phyloP scores from a whole-genome alignment of 192 early-diverging fungal species.

The Coemansia sp. region DNA sequence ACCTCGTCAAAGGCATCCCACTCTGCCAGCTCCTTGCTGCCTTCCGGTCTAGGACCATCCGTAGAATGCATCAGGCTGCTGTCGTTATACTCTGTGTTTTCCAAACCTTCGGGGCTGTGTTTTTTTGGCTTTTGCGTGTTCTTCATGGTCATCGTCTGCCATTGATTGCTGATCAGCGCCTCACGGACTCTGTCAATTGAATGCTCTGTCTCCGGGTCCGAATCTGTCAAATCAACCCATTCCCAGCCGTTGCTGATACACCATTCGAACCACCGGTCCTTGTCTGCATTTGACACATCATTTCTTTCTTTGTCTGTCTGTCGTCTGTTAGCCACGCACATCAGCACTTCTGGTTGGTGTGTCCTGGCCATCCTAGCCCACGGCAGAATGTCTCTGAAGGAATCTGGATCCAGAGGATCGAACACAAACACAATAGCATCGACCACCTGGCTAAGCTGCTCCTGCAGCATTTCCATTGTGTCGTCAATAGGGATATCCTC shows the following conservation, averaged over 20 bases:
- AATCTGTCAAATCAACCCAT: conserved; percentile 52
- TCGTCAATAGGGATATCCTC: conserved; percentile 21
- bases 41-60: not conserved
- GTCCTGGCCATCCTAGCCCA: conserved; percentile 36
- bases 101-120: not conserved
- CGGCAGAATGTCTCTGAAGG: conserved; percentile 46
- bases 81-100: not conserved
- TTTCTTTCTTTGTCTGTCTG: not conserved
- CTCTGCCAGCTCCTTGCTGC: conserved; percentile 17
- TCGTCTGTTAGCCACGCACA: conserved; percentile 28
- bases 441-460: conserved; percentile 38
- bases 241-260: conserved; percentile 47
- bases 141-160: conserved; percentile 36
- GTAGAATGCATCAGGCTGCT: not conserved
- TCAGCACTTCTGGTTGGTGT: conserved; percentile 26
- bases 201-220: conserved; percentile 42
- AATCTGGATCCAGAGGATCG: conserved; percentile 17
- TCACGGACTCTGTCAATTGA: conserved; percentile 37
- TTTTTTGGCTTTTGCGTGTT: not conserved
- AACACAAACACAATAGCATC: conserved; percentile 48
- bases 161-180: conserved; percentile 42
- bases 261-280: conserved; percentile 42
- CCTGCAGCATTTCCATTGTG: conserved; percentile 28
- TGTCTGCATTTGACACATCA: not conserved
- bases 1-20: conserved; percentile 43